These are phyloP conservation scores for Cryptococcus wingfieldii DNA, from an alignment of 1,284 basidiomycete species.

Conservation along the genomic window DNA sequence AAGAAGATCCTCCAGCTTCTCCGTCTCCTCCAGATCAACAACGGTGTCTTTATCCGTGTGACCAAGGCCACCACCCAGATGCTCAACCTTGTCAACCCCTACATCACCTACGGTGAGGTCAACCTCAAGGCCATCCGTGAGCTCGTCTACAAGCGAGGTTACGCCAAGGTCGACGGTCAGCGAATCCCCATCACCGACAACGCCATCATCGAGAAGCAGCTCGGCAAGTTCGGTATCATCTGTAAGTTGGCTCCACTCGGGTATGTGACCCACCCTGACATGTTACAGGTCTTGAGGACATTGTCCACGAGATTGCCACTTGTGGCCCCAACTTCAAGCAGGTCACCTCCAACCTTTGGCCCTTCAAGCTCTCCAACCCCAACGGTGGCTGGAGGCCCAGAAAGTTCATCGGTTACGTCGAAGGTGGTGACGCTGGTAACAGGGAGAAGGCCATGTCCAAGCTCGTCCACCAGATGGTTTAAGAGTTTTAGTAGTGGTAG, in stretches of 20 bases:
- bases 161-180: conserved; percentile 97
- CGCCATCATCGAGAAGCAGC: conserved; percentile 81
- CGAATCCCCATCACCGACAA: conserved; percentile 95
- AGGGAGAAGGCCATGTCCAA: conserved; percentile 95
- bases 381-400: conserved; percentile 94
- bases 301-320: conserved; percentile 95
- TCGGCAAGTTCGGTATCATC: conserved; percentile 94
- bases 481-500: conserved; percentile 26
- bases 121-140: conserved; percentile 97
- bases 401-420: conserved; percentile 92
- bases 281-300: conserved; percentile 69
- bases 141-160: conserved; percentile 99
- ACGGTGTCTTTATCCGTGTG: conserved; percentile 96
- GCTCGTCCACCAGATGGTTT: conserved; percentile 97
- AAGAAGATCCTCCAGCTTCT: conserved; percentile 98
- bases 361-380: conserved; percentile 99
- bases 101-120: conserved; percentile 87
- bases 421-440: conserved; percentile 91
- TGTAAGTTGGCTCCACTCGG: conserved; percentile 51
- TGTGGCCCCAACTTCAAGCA: conserved; percentile 99
- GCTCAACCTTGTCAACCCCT: conserved; percentile 96
- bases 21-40: conserved; percentile 99
- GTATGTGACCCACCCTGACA: not conserved
- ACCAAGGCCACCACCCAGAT: conserved; percentile 96
- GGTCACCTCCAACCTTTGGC: conserved; percentile 95